Conservation (phyloP, 2,329 filamentous ascomycete species). For the Colletotrichum eremochloae region DNA sequence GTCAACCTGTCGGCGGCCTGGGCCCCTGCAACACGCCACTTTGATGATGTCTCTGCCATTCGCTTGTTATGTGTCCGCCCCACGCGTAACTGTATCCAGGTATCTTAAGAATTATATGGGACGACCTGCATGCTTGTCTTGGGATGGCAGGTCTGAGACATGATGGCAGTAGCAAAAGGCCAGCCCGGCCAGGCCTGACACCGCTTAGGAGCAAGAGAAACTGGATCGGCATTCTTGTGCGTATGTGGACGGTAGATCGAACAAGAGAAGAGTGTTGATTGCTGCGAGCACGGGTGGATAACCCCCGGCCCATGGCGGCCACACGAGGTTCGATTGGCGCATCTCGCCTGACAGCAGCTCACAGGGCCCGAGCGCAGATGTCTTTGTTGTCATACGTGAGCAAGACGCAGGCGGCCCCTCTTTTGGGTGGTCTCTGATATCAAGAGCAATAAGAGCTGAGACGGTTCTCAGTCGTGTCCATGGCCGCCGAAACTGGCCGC, state of each 20-base stretch:
- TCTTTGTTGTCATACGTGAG: constrained; percentile 41
- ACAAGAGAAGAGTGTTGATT: constrained; percentile 1
- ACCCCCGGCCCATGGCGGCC: constrained; percentile 32
- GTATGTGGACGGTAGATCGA: constrained; percentile 11
- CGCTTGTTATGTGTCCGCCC: constrained; percentile 20
- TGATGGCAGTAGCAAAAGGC: constrained; percentile 8
- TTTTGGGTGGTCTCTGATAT: constrained; percentile 22
- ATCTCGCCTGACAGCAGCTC: constrained; percentile 36
- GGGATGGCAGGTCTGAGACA: constrained; percentile 31
- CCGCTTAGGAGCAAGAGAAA: constrained; percentile 3
- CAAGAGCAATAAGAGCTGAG: constrained; percentile 19
- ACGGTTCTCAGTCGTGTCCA: not conserved
- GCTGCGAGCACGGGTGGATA: constrained; percentile 28
- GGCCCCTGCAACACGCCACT: constrained; percentile 36
- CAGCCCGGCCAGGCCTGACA: constrained; percentile 21
- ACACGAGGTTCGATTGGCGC: constrained; percentile 40
- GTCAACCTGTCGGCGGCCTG: constrained; percentile 19
- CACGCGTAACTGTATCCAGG: constrained; percentile 1
- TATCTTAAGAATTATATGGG: not conserved
- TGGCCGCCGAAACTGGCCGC: constrained; percentile 30
- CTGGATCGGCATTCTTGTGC: not conserved
- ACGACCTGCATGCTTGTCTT: constrained; percentile 33
- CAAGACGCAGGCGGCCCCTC: constrained; percentile 27
- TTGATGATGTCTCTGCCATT: constrained; percentile 31
- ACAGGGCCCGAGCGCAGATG: constrained; percentile 37